Evolutionary conservation across 257 asterid species (phyloP), one percentile per base, ranked within the genome.

Genomic region (Schizonepeta tenuifolia): DNA sequence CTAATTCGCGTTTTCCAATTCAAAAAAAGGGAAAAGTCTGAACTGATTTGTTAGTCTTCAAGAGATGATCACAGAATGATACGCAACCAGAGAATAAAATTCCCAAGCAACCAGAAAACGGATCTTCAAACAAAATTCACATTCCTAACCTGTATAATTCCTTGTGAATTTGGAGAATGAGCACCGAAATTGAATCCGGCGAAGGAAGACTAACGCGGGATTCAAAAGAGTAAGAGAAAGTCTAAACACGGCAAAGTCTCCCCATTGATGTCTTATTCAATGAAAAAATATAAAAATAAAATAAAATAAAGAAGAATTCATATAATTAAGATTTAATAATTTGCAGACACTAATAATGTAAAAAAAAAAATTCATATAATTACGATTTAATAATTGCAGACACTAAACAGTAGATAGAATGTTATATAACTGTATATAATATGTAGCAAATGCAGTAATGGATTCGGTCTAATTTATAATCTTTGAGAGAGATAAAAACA

Each of bases 221-320:
- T 41, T 53, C 36, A 7, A 67, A 57, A 31, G 73, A 46, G 57
- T 67, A 57, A 20, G 74, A 49, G 50, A 38, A 41, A 67, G 80
- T 57, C 70, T 65, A 10, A 61, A 70, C 75, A 71, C 59, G 73
- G 66, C 76, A 54, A 7, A 55, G 43, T 12, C 44, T 15, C 71
- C 20, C 71, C 38, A 60, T 44, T n/a, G 66, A 67, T 36, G 65
- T 64, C 77, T 71, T 20, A 22, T 36, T 71, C 33, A 20, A 12
- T 36, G 21, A 53, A 69, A 24, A 2, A 36, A 2, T 13, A 31
- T 43, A 69, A 24, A 2, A 36, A 21, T 41, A 21, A n/a, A 21
- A 22, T 33, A 9, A 40, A 38, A 2, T 8, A 8, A 49, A 50
- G 15, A 1, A 50, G 56, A 50, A 50, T 50, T 4, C 53, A n/a